These are phyloP conservation scores for Calocybe cyanea DNA, from an alignment of 768 basidiomycete species.

Conservation along the genomic window DNA sequence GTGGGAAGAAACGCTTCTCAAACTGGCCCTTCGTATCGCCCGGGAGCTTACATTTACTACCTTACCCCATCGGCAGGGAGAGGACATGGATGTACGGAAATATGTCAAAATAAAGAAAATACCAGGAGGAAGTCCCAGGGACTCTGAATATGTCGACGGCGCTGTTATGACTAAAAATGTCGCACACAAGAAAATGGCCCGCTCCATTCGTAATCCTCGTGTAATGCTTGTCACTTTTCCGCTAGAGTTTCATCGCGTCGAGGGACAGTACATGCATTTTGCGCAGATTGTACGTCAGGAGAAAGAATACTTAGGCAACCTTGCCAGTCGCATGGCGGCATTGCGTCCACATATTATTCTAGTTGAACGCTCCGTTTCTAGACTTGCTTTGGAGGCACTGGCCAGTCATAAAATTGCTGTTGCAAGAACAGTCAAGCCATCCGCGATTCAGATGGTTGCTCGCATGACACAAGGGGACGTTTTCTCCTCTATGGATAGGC, in stretches of 20 bases:
- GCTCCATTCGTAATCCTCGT: slow-evolving; percentile 78
- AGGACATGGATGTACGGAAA: slow-evolving; percentile 90
- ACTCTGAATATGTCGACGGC: slow-evolving; percentile 96
- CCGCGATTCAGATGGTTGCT: slow-evolving; percentile 84
- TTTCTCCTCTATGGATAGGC: slow-evolving; percentile 92
- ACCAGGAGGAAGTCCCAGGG: slow-evolving; percentile 85
- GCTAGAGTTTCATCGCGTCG: slow-evolving; percentile 87
- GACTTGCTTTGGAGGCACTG: slow-evolving; percentile 84
- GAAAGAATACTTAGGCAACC: slow-evolving; percentile 85
- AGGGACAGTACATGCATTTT: slow-evolving; percentile 91
- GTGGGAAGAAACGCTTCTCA: slow-evolving; percentile 86
- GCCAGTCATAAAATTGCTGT: slow-evolving; percentile 85
- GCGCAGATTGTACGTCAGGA: slow-evolving; percentile 90
- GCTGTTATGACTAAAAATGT: slow-evolving; percentile 98
- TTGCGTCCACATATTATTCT: slow-evolving; percentile 89
- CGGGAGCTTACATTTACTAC: slow-evolving; percentile 78
- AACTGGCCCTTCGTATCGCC: slow-evolving; percentile 81
- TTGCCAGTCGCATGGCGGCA: slow-evolving; percentile 87
- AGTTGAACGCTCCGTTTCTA: slow-evolving; percentile 87
- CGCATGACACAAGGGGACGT: slow-evolving; percentile 94
- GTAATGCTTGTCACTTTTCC: slow-evolving; percentile 97
- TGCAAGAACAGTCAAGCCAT: slow-evolving; percentile 83
- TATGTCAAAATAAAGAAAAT: slow-evolving; percentile 99
- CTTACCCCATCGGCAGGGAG: slow-evolving; percentile 70
- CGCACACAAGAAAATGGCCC: slow-evolving; percentile 92